Percentiles rank a stretch among this genome's conserved stretches.
These are phyloP conservation scores for Rhodotorula paludigena DNA, from an alignment of 768 basidiomycete genomes.

Conservation along the genomic window DNA sequence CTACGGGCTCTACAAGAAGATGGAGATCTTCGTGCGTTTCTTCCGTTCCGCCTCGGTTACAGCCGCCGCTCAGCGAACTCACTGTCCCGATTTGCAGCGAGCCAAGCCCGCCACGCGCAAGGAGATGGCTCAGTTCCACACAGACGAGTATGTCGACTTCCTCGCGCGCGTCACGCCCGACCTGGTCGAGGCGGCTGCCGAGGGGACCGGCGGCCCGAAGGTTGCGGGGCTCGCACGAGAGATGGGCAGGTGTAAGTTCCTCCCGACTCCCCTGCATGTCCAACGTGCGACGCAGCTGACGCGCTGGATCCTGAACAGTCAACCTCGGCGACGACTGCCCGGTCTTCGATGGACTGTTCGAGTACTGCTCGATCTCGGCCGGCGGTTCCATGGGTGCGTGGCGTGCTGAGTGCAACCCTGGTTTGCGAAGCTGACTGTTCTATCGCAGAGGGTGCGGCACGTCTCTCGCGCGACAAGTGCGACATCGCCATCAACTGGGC, in stretches of 20 bases:
- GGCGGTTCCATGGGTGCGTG: conserved; percentile 94
- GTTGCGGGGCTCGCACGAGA: conserved; percentile 33
- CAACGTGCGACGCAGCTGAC: neutral
- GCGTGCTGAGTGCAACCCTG: neutral
- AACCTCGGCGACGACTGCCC: conserved; percentile 99
- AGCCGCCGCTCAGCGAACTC: neutral
- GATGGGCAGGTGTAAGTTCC: conserved; percentile 35
- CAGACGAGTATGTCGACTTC: conserved; percentile 9
- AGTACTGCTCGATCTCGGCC: conserved; percentile 99
- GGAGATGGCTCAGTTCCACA: conserved; percentile 97
- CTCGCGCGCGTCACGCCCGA: conserved; percentile 85
- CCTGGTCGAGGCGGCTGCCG: conserved; percentile 37
- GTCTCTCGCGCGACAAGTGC: conserved; percentile 90
- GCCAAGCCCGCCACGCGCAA: conserved; percentile 99
- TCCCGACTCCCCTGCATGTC: neutral
- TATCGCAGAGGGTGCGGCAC: conserved; percentile 82
- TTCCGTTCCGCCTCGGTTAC: neutral
- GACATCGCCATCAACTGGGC: conserved; percentile 99
- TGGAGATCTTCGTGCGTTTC: conserved; percentile 93
- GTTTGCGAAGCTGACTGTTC: conserved; percentile 2
- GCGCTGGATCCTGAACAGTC: conserved; percentile 53
- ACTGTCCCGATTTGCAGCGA: conserved; percentile 55
- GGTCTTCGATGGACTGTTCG: conserved; percentile 96
- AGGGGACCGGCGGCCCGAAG: conserved; percentile 27
- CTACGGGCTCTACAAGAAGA: conserved; percentile 96